Evolutionary conservation across 495 filamentous ascomycete species (phyloP), one percentile per base, ranked within the genome.

Genomic region (Penicillium pancosmium): DNA sequence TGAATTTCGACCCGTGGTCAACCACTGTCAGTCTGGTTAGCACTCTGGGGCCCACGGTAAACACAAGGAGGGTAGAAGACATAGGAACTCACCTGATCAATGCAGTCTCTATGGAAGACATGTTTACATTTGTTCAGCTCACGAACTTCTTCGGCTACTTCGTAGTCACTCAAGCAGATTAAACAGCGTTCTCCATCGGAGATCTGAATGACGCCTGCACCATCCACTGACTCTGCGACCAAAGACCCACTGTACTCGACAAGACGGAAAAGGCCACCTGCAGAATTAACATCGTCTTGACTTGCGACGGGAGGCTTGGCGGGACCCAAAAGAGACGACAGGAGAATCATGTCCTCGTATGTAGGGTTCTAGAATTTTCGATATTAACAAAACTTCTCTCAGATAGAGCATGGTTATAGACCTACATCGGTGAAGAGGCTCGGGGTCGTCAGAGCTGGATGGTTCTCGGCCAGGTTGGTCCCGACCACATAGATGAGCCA

Each of bases 401-500:
- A n/a, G 23, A 18, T 27, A 49, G 36, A 11, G 50, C 50, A 40
- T 34, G 1, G 12, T 27, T 27, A n/a, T 15, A 38, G 40, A 51
- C 40, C 19, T 79, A 86, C 84, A 74, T 91, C 88, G 23, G 88
- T 91, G 69, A 91, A 91, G 11, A 91, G 73, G 60, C 87, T 89
- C 18, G 88, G 88, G 5, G 88, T 89, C 16, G 88, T 88, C 63
- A 91, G 81, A 16, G 89, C 88, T 47, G 88, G 88, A 60, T 91
- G 89, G 66, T 90, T 87, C 65, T 90, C 87, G 4, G 89, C 88
- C 31, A 91, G 81, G 56, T 87, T 89, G 25, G 89, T 88, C 48
- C 88, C 88, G 50, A 91, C 86, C 11, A 91, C 88, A 68, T 91
- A 91, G 19, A 91, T 91, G 63, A 91, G 80, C 88, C 88, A 91